A percentile compares a stretch with the other conserved stretches of the same genome.
phyloP scores from a whole-genome alignment of 139 green algal species.

The Micractinium conductrix region DNA sequence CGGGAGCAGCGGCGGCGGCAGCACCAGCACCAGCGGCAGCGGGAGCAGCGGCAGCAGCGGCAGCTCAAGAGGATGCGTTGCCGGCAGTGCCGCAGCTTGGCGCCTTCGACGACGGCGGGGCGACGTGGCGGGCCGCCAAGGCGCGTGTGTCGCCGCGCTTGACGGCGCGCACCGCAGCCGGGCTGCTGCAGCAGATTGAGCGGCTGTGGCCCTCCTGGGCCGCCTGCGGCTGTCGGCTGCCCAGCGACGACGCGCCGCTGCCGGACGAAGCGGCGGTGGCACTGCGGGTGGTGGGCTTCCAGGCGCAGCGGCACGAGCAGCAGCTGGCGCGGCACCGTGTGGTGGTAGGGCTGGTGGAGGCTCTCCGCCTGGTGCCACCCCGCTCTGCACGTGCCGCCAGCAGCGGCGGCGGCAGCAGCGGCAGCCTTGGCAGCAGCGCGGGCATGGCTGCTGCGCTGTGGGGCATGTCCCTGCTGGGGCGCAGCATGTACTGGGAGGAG shows the following conservation, averaged over 20 bases:
- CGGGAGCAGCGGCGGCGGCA: neutral
- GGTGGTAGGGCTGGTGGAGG: slow-evolving; percentile 11
- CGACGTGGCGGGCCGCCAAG: neutral
- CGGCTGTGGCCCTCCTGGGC: neutral
- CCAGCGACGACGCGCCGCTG: neutral
- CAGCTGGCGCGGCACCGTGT: slow-evolving; percentile 5
- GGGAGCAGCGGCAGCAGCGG: neutral
- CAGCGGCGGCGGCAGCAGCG: neutral
- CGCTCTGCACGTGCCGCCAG: neutral
- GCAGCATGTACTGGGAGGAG: slow-evolving; percentile 12
- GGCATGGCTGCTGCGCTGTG: neutral
- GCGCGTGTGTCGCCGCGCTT: neutral
- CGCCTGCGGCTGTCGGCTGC: slow-evolving; percentile 1
- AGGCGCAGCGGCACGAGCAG: neutral
- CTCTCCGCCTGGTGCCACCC: neutral
- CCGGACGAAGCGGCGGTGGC: no score
- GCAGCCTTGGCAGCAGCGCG: neutral
- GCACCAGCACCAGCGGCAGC: neutral
- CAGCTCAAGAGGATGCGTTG: neutral
- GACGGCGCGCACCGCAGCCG: neutral
- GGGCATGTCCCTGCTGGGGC: slow-evolving; percentile 10
- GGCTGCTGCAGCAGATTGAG: neutral
- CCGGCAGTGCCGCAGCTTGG: no score
- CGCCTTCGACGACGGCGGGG: neutral
- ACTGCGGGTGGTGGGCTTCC: no score